phyloP scores from a whole-genome alignment of 163 green algal genomes.

The Chloromonas sp. region DNA sequence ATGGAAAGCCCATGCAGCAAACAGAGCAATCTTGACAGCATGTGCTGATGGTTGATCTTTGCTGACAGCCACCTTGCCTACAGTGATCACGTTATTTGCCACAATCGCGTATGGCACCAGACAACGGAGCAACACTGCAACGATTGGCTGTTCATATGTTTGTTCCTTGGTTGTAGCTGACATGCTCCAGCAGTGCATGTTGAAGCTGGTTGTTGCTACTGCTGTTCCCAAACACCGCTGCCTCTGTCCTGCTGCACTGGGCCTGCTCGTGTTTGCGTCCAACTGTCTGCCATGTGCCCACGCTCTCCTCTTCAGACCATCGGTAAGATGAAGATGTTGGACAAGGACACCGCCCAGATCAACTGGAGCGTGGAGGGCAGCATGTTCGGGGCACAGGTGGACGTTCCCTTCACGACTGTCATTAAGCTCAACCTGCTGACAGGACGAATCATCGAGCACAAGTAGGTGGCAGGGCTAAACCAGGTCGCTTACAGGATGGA shows the following conservation, averaged over 20 bases:
- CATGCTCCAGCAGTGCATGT: not conserved
- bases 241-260: not conserved
- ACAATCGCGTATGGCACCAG: too few relatives aligned
- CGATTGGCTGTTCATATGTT: not conserved
- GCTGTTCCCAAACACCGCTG: not conserved
- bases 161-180: not conserved
- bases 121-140: too few relatives aligned
- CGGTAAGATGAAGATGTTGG: slow-evolving; percentile 48
- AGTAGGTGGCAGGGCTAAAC: slow-evolving; percentile 9
- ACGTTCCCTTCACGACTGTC: slow-evolving; percentile 35
- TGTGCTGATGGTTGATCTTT: too few relatives aligned
- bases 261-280: not conserved
- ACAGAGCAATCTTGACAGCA: too few relatives aligned
- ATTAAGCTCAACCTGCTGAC: slow-evolving; percentile 74
- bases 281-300: not conserved
- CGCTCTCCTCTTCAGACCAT: slow-evolving; percentile 24
- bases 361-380: slow-evolving; percentile 48
- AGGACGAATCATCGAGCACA: slow-evolving; percentile 49
- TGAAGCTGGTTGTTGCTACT: not conserved
- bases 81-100: too few relatives aligned
- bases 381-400: slow-evolving; percentile 33
- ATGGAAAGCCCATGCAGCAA: too few relatives aligned
- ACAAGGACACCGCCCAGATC: slow-evolving; percentile 51
- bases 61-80: too few relatives aligned
- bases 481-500: not conserved